Base-by-base conservation (phyloP, 1,284 basidiomycete species). In the Kalmanozyma brasiliensis region DNA sequence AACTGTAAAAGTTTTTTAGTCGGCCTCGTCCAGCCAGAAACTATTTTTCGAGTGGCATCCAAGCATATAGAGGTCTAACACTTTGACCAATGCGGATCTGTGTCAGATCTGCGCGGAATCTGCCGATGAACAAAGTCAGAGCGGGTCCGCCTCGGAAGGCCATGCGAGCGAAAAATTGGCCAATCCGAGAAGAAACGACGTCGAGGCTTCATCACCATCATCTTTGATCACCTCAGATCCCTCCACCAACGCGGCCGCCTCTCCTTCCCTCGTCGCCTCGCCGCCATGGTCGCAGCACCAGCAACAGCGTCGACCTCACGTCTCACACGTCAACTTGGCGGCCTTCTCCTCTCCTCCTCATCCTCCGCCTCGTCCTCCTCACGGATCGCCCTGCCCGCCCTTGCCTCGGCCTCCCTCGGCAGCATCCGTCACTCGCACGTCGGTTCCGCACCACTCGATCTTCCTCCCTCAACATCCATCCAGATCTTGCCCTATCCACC, bases 341-440 rank as follows among this genome's bases (percentile, higher is more conserved):
- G 66, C 5, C 47, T 63, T 1, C 40, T 69, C n/a, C 41, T 69
- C 36, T 58, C 52, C 10, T 65, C 57, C 11, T 23, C 52, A 51
- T 88, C 24, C 89, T 88, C 85, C 89, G 91, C 82, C 88, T 30
- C 36, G 17, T 26, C 59, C 40, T 23, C 46, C 52, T 88, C 26
- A 89, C 89, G 86, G 89, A 91, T 82, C 88, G 41, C 40, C n/a
- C 11, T 22, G 6, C 9, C 45, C 10, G 29, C 44, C 4, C 42
- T 17, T 14, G 17, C 35, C 3, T 24, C 32, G 3, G 22, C 45
- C 19, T 35, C 30, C n/a, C 9, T 35, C 1, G 37, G 45, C 19
- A 47, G 13, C 19, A 36, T 60, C 10, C 67, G 62, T 29, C 67
- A 70, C 42, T 77, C 76, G 19, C 79, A 81, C 67, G 72, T 80